Evolutionary conservation across 2,329 filamentous ascomycete species (phyloP), one percentile per base, ranked within the genome.

Genomic region (Alternaria tenuissima): DNA sequence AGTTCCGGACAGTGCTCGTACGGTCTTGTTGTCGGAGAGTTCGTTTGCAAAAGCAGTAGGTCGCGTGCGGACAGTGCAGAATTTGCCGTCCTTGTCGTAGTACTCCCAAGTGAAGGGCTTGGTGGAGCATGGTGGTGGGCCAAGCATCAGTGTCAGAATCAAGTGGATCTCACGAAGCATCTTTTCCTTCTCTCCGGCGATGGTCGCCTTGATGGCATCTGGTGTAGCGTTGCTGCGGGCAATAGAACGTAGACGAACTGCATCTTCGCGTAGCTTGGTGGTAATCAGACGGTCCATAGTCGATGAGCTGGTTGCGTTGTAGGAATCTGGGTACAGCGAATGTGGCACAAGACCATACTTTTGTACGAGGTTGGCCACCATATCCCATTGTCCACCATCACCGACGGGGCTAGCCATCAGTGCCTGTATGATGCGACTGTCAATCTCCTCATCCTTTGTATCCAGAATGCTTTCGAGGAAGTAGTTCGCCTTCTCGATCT

Each of bases 291-390:
- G 84, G 74, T 94, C 91, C 81, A 96, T 88, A 18, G 86, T 83
- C 1, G 83, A 78, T 26, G 90, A 92, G 69, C 89, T 88, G 81
- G 86, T 86, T 4, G 93, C 91, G 75, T 92, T 94, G 84, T 86
- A 94, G 55, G 86, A 88, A 76, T 96, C 93, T 0, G 93, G 93
- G 74, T 95, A 96, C 3, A 96, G 79, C 0, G 83, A 81, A 75
- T 96, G 91, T 3, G 93, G 93, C 0, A 95, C 89, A n/a, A 96
- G 86, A 28, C 93, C 93, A 73, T 96, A 96, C 80, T 96, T 96
- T 44, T 87, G 81, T 5, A 96, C 91, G 9, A 96, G 82, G 71
- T 96, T 96, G 66, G 88, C 90, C 3, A 93, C 90, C 92, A 96
- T 96, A 77, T 96, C 92, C 92, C 92, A 96, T 77, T 96, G 92